phyloP scores from a whole-genome alignment of 1,284 basidiomycete genomes.

The Malassezia japonica region DNA sequence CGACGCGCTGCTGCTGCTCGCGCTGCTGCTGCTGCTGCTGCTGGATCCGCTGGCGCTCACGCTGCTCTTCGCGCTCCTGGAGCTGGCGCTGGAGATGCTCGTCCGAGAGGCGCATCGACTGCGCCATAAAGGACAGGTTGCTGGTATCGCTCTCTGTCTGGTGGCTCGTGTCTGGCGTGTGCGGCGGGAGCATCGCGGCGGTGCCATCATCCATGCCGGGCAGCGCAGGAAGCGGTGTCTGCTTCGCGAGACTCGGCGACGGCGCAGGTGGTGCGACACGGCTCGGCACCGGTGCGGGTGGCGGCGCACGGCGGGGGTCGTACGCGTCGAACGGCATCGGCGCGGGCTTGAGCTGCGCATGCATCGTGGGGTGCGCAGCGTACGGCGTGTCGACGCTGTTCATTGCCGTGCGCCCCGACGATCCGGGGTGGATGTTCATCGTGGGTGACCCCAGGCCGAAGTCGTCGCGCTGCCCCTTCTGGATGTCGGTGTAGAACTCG shows the following conservation, averaged over 20 bases:
- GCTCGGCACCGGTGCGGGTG: slow-evolving; percentile 3
- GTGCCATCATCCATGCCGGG: not conserved
- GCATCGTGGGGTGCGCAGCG: slow-evolving; percentile 13
- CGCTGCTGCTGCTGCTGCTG: slow-evolving; percentile 18
- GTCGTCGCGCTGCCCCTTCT: slow-evolving; percentile 67
- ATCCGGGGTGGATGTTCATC: slow-evolving; percentile 42
- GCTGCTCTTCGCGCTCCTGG: slow-evolving; percentile 20
- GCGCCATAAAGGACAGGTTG: slow-evolving; percentile 7
- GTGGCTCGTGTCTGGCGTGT: not conserved
- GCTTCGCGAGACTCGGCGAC: slow-evolving; percentile 68
- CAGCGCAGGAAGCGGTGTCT: slow-evolving; percentile 56
- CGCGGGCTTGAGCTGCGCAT: not conserved
- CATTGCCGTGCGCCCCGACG: slow-evolving; percentile 16
- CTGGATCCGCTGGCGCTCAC: slow-evolving; percentile 17
- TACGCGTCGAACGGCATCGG: not conserved
- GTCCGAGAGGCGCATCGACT: slow-evolving; percentile 15
- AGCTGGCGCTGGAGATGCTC: slow-evolving; percentile 19
- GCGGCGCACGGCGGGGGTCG: slow-evolving; percentile 11
- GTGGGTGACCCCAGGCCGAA: slow-evolving; percentile 46
- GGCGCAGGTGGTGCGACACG: not conserved
- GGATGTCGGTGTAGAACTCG: slow-evolving; percentile 95
- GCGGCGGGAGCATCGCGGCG: not conserved
- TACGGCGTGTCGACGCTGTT: not conserved
- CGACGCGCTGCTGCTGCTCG: slow-evolving; percentile 13
- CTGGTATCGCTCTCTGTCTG: slow-evolving; percentile 8